phyloP scores from a whole-genome alignment of 75 land plant species.

The Picea sitchensis region DNA sequence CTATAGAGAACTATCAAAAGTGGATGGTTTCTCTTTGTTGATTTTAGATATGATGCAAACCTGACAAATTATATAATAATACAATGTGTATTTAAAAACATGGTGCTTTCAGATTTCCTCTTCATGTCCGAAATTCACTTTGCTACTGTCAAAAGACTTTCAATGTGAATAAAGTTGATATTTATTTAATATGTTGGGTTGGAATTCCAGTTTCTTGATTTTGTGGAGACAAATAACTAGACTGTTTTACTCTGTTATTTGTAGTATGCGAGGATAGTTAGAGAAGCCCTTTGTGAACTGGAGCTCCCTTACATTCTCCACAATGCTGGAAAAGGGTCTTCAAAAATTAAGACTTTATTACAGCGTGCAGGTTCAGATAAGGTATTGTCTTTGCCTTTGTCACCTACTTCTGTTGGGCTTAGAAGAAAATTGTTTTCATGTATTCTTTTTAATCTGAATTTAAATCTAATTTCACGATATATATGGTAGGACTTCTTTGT shows the following conservation, averaged over 20 bases:
- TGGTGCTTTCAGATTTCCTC: background rate
- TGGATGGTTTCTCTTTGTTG: no score
- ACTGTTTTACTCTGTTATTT: background rate
- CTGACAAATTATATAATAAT: no score
- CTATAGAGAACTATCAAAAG: no score
- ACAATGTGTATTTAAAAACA: background rate
- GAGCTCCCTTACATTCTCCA: constrained; percentile 85
- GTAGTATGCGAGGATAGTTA: constrained; percentile 82
- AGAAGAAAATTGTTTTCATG: no score
- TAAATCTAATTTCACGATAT: no score
- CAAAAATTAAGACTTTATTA: constrained; percentile 21
- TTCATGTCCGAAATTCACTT: background rate
- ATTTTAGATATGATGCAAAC: no score
- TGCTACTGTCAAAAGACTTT: background rate
- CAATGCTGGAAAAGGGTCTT: constrained; percentile 80
- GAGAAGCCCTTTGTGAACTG: constrained; percentile 91
- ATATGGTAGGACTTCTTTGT: no score
- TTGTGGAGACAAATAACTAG: background rate
- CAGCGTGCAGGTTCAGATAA: constrained; percentile 54
- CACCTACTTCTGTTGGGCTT: background rate
- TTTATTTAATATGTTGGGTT: background rate
- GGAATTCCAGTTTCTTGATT: background rate
- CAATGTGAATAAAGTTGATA: background rate
- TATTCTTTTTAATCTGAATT: no score
- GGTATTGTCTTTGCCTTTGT: constrained; percentile 24